Evolutionary conservation across 192 early-diverging fungal genomes (phyloP), one percentile per base, ranked within the genome.

Genomic region (Geranomyces variabilis): DNA sequence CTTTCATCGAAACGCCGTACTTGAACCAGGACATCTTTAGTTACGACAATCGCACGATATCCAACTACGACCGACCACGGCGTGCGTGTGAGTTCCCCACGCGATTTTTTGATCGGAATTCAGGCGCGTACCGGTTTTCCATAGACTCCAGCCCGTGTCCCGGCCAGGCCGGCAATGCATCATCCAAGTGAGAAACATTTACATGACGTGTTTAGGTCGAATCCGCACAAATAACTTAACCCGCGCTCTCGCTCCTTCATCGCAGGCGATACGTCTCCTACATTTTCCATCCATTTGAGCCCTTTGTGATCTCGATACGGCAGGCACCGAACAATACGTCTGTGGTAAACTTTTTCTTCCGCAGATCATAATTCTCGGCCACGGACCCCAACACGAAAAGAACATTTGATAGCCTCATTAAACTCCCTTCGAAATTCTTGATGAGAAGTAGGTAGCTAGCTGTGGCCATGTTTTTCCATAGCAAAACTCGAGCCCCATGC

Each of bases 1-100:
- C 81, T 0, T 78, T 83, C 60, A 77, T 82, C 36, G 88, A 90
- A 36, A 82, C 78, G 29, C 91, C 91, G 10, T 91, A 88, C 64
- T 80, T 90, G 21, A 87, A 93, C 69, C 84, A 82, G 30, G 70
- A 77, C 22, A 43, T 92, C 13, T 93, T 84, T 65, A 79, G 74
- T 34, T 93, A 87, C 77, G 89, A 93, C 75, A 88, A 90, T 34
- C 90, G 88, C 58, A 61, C 79, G 30, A 84, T 91, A 2, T 86
- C 80, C 17, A 79, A 86, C 29, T 75, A 70, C 45, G 90, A 92
- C 63, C 71, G 90, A 0, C 74, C 83, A 49, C 75, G 84, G 66
- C 81, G 69, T 0, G 76, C 63, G 29, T 74, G 78, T 33, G 87
- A 92, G 22, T 80, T 72, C 51, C 85, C 90, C 9, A 74, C 83